Base-by-base conservation (phyloP, 805 yeast species). In the Schwanniomyces pseudopolymorphus region DNA sequence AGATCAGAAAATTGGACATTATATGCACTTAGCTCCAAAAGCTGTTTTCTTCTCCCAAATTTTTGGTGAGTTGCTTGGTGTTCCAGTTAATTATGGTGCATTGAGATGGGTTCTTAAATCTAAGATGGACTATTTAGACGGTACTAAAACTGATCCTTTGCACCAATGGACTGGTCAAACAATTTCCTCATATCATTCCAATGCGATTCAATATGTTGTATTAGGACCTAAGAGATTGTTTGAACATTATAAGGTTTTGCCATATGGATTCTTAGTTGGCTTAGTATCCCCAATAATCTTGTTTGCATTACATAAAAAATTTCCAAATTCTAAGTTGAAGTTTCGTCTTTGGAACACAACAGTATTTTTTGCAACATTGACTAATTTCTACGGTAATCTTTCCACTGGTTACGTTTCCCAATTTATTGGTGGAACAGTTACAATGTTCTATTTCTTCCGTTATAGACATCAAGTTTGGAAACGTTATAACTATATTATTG, bases 91-190 rank as follows among this genome's bases (percentile, higher is more conserved):
- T 53, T 79, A 77, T 53, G 41, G 69, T 5, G 75, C 80, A 1
- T 57, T 79, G 39, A 64, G 70, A 42, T 78, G 82, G 80, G 74
- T 78, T 17, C 45, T 77, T 24, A 49, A 48, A 2, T 58, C 70
- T 21, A 78, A 77, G 48, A 60, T 67, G 17, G 66, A 63, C 5
- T 77, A 57, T 40, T 58, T 72, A 47, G 47, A 57, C 5, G 75
- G 76, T 1, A 47, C 54, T 8, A 57, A 59, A 26, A 55, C 45
- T 0, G 81, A 77, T 54, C 77, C 80, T 1, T 58, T 76, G 21
- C 75, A 74, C 47, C 81, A 77, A 54, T 77, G 81, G 81, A 76
- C 79, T 2, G 81, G 78, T 2, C 80, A 77, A 49, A 49, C 63
- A 5, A 63, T 77, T 26, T 60, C 66, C 27, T 58, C 65, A 14